Percentiles rank a stretch among this genome's conserved stretches.
Evolutionary conservation across 73 alveolate species (phyloP).

Genomic region (Tetrahymena borealis): DNA sequence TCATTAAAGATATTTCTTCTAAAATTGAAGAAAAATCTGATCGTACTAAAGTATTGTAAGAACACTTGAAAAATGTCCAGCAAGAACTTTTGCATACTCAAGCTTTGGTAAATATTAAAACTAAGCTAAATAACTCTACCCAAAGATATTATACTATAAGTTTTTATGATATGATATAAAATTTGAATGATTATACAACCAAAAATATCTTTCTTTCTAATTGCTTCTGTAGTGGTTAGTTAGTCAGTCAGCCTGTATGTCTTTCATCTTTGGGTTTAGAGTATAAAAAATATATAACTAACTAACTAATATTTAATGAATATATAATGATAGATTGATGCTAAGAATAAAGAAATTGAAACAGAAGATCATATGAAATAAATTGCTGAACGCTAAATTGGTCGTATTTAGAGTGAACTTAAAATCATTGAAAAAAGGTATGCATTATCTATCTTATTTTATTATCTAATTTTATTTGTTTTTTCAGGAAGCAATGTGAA

Average conservation of each 20-base stretch:
- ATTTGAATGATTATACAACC: too few relatives aligned
- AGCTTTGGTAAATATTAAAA: slow-evolving; percentile 63
- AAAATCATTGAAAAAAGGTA: slow-evolving; percentile 64
- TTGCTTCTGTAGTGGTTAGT: too few relatives aligned
- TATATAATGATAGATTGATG: slow-evolving; percentile 33
- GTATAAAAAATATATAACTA: too few relatives aligned
- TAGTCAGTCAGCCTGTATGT: too few relatives aligned
- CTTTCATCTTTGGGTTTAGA: too few relatives aligned
- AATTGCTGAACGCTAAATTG: slow-evolving; percentile 81
- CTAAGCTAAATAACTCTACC: neutral
- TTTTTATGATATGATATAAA: too few relatives aligned
- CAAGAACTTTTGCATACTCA: slow-evolving; percentile 85
- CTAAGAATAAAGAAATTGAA: slow-evolving; percentile 79
- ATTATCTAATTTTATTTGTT: neutral
- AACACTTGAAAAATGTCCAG: slow-evolving; percentile 79
- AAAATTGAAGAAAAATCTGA: slow-evolving; percentile 84
- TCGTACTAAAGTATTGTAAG: slow-evolving; percentile 67
- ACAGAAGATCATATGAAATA: slow-evolving; percentile 91
- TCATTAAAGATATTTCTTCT: slow-evolving; percentile 53
- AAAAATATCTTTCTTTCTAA: too few relatives aligned
- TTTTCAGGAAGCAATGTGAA: too few relatives aligned
- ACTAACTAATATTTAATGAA: too few relatives aligned
- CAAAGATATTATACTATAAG: too few relatives aligned
- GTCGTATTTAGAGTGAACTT: slow-evolving; percentile 73
- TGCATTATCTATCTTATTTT: neutral